Conservation (phyloP, 352 stramenopile genomes). For the Phytophthora sp. region DNA sequence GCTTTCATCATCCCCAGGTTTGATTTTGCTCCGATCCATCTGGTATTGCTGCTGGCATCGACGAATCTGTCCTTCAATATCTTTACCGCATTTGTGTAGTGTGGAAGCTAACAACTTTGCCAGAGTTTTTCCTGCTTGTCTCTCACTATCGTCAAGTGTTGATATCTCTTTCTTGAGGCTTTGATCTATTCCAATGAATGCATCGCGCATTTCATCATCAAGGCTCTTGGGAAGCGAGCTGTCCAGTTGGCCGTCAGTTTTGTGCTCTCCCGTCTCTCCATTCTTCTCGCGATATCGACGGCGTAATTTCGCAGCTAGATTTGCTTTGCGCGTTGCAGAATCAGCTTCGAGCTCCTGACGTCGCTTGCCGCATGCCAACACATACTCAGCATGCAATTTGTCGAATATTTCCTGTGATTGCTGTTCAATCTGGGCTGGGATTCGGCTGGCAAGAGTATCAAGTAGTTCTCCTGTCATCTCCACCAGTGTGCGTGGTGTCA, state of each 20-base stretch:
- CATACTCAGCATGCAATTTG: constrained; percentile 29
- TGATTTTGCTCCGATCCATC: constrained; percentile 17
- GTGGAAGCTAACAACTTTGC: constrained; percentile 11
- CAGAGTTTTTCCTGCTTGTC: constrained; percentile 7
- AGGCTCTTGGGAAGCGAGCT: constrained; percentile 5
- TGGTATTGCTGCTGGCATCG: constrained; percentile 27
- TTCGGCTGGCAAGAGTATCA: constrained; percentile 27
- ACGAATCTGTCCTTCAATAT: constrained; percentile 20
- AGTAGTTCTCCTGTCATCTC: constrained; percentile 19
- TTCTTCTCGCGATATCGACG: constrained; percentile 18
- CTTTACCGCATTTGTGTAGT: constrained; percentile 21
- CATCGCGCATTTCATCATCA: constrained; percentile 16
- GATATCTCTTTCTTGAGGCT: constrained; percentile 11
- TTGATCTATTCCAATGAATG: constrained; percentile 10
- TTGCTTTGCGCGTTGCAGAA: constrained; percentile 17
- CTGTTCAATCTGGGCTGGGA: constrained; percentile 27
- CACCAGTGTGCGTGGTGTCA: not conserved
- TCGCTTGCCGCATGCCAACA: constrained; percentile 11
- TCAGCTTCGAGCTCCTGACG: constrained; percentile 38
- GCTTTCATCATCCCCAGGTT: constrained; percentile 6
- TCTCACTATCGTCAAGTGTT: constrained; percentile 11
- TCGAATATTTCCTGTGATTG: constrained; percentile 24
- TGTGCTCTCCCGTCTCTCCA: not conserved
- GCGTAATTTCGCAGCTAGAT: constrained; percentile 28
- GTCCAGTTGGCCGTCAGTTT: not conserved